A percentile compares a stretch with the other conserved stretches of the same genome.
Conservation (phyloP, 1,284 basidiomycete species). For the Exobasidium cylindrosporum region DNA sequence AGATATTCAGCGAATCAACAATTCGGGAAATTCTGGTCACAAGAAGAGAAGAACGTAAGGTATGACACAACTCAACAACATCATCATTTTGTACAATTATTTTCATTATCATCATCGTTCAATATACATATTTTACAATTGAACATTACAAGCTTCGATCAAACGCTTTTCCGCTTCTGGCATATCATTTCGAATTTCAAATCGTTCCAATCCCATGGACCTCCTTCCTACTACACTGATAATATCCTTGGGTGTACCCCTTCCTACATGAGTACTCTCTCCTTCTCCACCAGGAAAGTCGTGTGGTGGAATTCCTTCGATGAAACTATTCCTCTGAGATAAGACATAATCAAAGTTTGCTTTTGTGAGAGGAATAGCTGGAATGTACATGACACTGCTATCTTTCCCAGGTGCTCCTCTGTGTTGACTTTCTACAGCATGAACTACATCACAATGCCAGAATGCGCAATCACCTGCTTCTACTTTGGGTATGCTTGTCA, state of each 20-base stretch:
- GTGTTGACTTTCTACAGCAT: constrained; percentile 69
- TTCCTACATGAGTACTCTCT: constrained; percentile 56
- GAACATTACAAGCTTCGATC: constrained; percentile 28
- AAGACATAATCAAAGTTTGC: constrained; percentile 67
- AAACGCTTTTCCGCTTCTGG: constrained; percentile 16
- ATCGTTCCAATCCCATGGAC: constrained; percentile 12
- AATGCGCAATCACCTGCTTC: constrained; percentile 74
- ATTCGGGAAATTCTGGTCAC: constrained; percentile 3
- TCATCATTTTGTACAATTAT: background rate
- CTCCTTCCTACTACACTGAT: background rate
- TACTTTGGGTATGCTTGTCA: constrained; percentile 66
- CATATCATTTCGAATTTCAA: constrained; percentile 7
- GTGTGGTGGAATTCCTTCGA: constrained; percentile 64
- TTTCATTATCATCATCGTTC: too few relatives aligned
- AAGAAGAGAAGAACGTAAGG: background rate
- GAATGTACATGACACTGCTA: constrained; percentile 76
- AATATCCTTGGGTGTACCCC: constrained; percentile 10
- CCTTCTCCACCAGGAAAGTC: constrained; percentile 75
- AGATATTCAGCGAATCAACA: constrained; percentile 42
- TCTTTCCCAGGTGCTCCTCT: constrained; percentile 61
- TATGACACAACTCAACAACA: background rate
- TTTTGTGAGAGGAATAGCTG: constrained; percentile 68
- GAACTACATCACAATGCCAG: constrained; percentile 77
- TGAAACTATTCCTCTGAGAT: constrained; percentile 64
- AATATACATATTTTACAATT: constrained; percentile 1